Conservation (phyloP, 179 eudicot species). For the Silene noctiflora region DNA sequence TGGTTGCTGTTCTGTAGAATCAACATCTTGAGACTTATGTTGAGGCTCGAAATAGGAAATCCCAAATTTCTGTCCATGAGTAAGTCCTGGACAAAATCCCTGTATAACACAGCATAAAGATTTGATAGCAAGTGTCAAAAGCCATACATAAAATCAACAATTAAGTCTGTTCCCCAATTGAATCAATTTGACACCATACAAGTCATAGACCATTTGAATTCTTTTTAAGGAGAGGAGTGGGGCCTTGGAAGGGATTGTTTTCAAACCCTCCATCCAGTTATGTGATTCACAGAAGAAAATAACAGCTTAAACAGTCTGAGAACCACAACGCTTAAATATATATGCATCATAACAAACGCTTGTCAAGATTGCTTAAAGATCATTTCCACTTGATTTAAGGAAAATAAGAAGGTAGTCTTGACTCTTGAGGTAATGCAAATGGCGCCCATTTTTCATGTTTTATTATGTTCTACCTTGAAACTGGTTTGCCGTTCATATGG, state of each 20-base stretch:
- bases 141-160: not conserved
- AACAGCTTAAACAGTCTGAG: too few relatives aligned
- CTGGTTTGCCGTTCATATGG: too few relatives aligned
- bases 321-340: too few relatives aligned
- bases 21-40: slow-evolving; percentile 18
- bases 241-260: not conserved
- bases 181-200: not conserved
- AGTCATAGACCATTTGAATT: not conserved
- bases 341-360: too few relatives aligned
- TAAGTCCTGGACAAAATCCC: slow-evolving; percentile 87
- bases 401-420: too few relatives aligned
- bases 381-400: not conserved
- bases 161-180: not conserved
- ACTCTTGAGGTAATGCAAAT: too few relatives aligned
- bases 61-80: slow-evolving; percentile 72
- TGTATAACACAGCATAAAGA: slow-evolving; percentile 25
- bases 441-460: not conserved
- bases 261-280: not conserved
- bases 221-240: not conserved
- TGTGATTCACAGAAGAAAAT: not conserved
- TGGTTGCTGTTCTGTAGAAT: slow-evolving; percentile 30
- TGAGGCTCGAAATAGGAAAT: slow-evolving; percentile 44
- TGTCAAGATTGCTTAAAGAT: too few relatives aligned
- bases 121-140: not conserved
- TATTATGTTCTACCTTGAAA: too few relatives aligned